phyloP scores from a whole-genome alignment of 2,329 filamentous ascomycete species.

The Penicillium concentricum region DNA sequence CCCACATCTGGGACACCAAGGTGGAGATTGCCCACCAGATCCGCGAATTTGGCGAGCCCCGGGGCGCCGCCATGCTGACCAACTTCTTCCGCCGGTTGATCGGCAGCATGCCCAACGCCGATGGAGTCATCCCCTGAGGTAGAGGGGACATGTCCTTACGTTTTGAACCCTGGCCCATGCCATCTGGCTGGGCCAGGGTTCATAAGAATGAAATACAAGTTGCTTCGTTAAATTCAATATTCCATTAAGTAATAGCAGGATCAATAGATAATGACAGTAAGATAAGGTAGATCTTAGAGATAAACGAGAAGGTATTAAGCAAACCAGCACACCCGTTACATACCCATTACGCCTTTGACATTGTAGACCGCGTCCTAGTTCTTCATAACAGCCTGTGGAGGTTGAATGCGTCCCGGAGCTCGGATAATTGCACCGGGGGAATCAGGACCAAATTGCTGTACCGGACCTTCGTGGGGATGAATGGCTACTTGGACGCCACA shows the following conservation, averaged over 20 bases:
- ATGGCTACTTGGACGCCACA: constrained; percentile 1
- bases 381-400: neutral
- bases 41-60: neutral
- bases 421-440: neutral
- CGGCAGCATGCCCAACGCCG: neutral
- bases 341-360: neutral
- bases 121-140: neutral
- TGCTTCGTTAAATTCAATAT: neutral
- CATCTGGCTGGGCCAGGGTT: neutral
- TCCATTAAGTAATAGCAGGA: neutral
- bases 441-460: neutral
- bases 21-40: neutral
- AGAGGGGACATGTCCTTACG: neutral
- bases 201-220: neutral
- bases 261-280: neutral
- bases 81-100: neutral
- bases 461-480: neutral
- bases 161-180: neutral
- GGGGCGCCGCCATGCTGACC: neutral
- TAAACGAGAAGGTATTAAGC: neutral
- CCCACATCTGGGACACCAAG: neutral
- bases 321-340: neutral
- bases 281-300: neutral
- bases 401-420: neutral
- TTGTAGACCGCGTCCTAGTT: neutral